phyloP scores from a whole-genome alignment of 805 yeast genomes.

The Pichia gijzeniarum region DNA sequence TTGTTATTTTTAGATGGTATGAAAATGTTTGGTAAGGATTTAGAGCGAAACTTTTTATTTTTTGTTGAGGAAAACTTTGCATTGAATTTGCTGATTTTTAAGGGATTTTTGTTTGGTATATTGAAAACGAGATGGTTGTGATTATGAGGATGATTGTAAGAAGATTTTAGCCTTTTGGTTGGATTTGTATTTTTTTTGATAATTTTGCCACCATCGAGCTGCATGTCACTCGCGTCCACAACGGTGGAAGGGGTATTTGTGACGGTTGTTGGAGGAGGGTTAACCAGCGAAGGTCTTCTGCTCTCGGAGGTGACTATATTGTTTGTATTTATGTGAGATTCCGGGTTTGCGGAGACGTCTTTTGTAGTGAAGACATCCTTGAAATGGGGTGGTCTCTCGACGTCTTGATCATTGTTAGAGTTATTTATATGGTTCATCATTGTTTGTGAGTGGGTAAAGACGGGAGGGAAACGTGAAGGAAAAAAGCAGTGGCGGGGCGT shows the following conservation, averaged over 20 bases:
- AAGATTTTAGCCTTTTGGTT: too few species aligned
- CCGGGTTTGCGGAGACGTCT: constrained; percentile 14
- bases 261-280: constrained; percentile 19
- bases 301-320: constrained; percentile 21
- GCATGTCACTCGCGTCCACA: too few species aligned
- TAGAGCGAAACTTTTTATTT: constrained; percentile 26
- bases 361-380: constrained; percentile 30
- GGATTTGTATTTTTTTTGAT: not conserved
- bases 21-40: constrained; percentile 32
- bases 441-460: not conserved
- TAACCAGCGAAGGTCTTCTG: constrained; percentile 26
- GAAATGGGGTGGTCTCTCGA: constrained; percentile 25
- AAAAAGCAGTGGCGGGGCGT: not conserved
- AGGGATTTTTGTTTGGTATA: not conserved
- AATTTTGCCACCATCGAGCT: too few species aligned
- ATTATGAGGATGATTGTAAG: not conserved
- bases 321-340: constrained; percentile 9
- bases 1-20: constrained; percentile 19
- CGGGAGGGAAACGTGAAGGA: not conserved
- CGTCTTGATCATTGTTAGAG: constrained; percentile 33
- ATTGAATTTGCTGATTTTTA: not conserved
- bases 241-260: too few species aligned
- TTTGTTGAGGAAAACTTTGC: constrained; percentile 3
- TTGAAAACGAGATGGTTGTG: not conserved
- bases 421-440: constrained; percentile 36